Percentiles rank a stretch among this genome's conserved stretches.
These are phyloP conservation scores for Ilyonectria sp. DNA, from an alignment of 2,329 filamentous ascomycete species.

Conservation along the genomic window DNA sequence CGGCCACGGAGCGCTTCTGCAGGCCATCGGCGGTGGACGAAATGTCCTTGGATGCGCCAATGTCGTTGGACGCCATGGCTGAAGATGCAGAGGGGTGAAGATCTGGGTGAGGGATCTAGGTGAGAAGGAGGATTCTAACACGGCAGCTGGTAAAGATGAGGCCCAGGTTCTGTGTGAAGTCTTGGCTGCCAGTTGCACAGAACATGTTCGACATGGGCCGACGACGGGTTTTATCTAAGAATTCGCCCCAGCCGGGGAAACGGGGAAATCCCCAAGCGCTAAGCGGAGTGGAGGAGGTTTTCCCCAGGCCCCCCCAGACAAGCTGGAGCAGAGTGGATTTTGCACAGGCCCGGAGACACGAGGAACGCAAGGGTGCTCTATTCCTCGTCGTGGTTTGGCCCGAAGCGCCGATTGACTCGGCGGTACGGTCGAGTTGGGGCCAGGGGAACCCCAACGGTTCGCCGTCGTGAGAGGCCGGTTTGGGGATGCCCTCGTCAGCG, in stretches of 20 bases:
- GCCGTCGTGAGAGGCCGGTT: background rate
- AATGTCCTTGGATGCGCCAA: constrained; percentile 17
- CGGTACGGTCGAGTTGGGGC: background rate
- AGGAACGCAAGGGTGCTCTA: no score
- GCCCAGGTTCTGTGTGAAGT: background rate
- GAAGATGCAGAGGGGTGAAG: background rate
- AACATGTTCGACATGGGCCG: background rate
- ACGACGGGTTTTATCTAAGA: constrained; percentile 20
- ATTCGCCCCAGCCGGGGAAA: constrained; percentile 8
- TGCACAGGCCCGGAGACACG: background rate
- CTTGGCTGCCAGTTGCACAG: background rate
- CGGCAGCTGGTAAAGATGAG: background rate
- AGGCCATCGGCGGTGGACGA: constrained; percentile 20
- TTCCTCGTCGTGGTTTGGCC: background rate
- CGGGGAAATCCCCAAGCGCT: constrained; percentile 20
- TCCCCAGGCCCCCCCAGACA: constrained; percentile 32
- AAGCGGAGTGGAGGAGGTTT: background rate
- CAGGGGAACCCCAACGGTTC: background rate
- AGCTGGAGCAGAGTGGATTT: background rate
- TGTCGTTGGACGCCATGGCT: constrained; percentile 29
- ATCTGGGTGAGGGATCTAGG: background rate
- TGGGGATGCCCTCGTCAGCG: background rate
- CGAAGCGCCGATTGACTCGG: background rate
- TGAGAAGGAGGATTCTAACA: background rate
- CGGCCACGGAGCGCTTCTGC: constrained; percentile 36